A percentile compares a stretch with the other conserved stretches of the same genome.
Conservation (phyloP, 306 rosid species). For the Mimosa bimucronata region DNA sequence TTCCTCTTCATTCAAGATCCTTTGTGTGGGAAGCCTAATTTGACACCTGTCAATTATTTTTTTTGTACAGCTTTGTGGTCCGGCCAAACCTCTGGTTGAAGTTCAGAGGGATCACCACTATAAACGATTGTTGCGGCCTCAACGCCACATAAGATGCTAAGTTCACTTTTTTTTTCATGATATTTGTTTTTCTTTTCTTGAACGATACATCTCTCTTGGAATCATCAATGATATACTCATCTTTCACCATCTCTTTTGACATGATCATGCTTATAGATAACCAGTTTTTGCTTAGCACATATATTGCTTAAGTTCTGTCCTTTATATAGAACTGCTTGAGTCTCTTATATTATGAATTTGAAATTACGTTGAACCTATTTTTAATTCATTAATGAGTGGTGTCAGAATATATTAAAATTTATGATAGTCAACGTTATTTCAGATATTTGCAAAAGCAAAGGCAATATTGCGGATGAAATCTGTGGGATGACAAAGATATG, state of each 20-base stretch:
- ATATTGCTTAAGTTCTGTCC: not conserved
- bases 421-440: not conserved
- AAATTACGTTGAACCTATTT: not conserved
- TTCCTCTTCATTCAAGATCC: not conserved
- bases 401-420: not conserved
- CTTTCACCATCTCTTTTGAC: too few relatives aligned
- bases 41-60: not conserved
- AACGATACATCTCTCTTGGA: not conserved
- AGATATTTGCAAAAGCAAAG: not conserved
- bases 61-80: not conserved
- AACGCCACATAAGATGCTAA: slow-evolving; percentile 1
- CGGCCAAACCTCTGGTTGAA: not conserved
- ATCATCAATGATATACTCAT: too few relatives aligned
- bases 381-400: not conserved
- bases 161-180: not conserved
- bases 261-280: too few relatives aligned
- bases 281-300: not conserved
- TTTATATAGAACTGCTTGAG: too few relatives aligned
- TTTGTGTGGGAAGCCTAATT: too few relatives aligned
- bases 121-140: not conserved
- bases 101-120: not conserved
- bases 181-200: not conserved
- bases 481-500: too few relatives aligned
- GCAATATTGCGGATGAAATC: not conserved
- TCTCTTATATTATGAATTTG: not conserved